Evolutionary conservation across 2,329 filamentous ascomycete genomes (phyloP), one percentile per base, ranked within the genome.

Genomic region (Cercospora citrullina): DNA sequence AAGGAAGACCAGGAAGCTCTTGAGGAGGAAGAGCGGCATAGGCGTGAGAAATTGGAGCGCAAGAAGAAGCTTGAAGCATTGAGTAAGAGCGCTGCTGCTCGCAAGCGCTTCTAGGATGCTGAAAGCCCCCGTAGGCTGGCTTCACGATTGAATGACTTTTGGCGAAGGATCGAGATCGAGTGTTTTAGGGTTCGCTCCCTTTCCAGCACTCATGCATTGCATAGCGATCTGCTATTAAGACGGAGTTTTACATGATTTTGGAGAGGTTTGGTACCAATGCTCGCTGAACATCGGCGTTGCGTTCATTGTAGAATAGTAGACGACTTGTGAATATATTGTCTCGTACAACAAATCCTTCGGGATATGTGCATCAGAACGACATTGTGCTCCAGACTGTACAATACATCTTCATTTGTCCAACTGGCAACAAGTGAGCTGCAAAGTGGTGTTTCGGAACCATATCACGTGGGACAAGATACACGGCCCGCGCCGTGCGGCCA

Each of bases 1-100:
- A 84, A 85, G 58, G 91, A 94, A 76, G 91, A 94, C 73, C 82
- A 86, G 18, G 82, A 87, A 72, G 88, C 90, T 68, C 81, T 90
- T 72, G 84, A 83, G 2, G 84, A 90, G 51, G 90, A 91, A 78
- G 85, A 83, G 75, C 81, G 80, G 63, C 84, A 87, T 66, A 90
- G 87, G 79, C 82, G 82, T 2, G 87, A 89, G 75, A 91, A 91
- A 78, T 84, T 87, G 72, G 86, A 86, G 71, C 76, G 78, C 26
- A 80, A 79, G 76, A 75, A 74, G 71, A 78, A 81, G 71, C 77
- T 81, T 39, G 73, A 77, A 67, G 74, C 76, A 68, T 70, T 79
- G 60, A 76, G 72, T 58, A 75, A 76, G 66, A 75, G 65, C 36
- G 77, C 77, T 30, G 74, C 74, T 31, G 76, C 72, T 33, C 72